Evolutionary conservation across 768 basidiomycete species (phyloP).

Genomic region (Pleurotus platypus): DNA sequence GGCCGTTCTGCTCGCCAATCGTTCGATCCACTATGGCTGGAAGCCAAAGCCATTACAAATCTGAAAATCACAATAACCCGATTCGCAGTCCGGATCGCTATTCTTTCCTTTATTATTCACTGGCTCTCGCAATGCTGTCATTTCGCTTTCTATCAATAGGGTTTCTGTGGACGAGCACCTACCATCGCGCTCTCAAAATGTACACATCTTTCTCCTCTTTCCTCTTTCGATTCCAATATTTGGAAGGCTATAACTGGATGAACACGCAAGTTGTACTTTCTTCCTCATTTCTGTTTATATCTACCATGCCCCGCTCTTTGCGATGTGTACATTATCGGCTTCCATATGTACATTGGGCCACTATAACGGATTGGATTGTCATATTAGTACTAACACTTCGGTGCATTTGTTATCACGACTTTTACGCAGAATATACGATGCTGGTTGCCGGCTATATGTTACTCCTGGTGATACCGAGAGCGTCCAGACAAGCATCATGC

Average conservation of each 20-base stretch:
- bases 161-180: neutral
- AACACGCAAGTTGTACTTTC: neutral
- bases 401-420: too few species aligned
- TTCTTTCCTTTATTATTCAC: neutral
- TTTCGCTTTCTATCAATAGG: neutral
- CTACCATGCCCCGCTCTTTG: too few species aligned
- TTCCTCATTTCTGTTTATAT: neutral
- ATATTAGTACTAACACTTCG: too few species aligned
- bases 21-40: too few species aligned
- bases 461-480: too few species aligned
- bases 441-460: too few species aligned
- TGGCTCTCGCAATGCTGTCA: neutral
- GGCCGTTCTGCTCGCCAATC: neutral
- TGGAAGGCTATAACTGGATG: neutral
- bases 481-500: too few species aligned
- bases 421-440: too few species aligned
- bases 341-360: too few species aligned
- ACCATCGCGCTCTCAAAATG: neutral
- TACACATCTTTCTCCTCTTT: too few species aligned
- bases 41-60: neutral
- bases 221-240: neutral
- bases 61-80: neutral
- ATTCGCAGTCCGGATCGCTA: neutral
- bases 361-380: too few species aligned
- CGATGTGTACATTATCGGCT: too few species aligned